Conservation (phyloP, 768 basidiomycete species). For the Leccinum uliginosum region DNA sequence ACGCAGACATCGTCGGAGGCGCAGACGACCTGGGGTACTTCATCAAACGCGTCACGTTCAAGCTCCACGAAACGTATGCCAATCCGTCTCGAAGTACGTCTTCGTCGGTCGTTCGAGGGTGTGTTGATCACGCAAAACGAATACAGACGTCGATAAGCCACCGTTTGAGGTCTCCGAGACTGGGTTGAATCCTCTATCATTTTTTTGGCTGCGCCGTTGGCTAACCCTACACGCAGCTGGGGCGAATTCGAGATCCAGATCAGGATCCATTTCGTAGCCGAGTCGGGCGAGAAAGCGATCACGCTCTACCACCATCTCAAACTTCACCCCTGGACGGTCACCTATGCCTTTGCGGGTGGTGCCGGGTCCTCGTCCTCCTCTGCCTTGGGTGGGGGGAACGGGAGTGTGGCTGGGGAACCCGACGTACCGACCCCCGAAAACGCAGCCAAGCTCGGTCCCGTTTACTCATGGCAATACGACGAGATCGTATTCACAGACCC, state of each 20-base stretch:
- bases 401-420: conserved; percentile 36
- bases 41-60: conserved; percentile 95
- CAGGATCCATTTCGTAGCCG: conserved; percentile 81
- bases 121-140: not conserved
- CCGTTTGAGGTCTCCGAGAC: conserved; percentile 97
- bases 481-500: conserved; percentile 97
- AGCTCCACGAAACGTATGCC: conserved; percentile 93
- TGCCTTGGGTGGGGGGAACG: not conserved
- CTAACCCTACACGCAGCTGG: conserved; percentile 54
- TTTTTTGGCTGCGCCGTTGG: not conserved
- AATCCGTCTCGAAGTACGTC: conserved; percentile 82
- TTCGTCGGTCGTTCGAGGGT: not conserved
- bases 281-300: conserved; percentile 89
- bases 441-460: conserved; percentile 66
- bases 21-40: conserved; percentile 89
- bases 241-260: conserved; percentile 98
- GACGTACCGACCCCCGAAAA: conserved; percentile 65
- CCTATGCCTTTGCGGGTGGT: conserved; percentile 21
- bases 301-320: conserved; percentile 91
- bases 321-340: conserved; percentile 80
- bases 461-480: conserved; percentile 98
- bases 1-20: conserved; percentile 78
- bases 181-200: conserved; percentile 50
- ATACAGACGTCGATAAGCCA: conserved; percentile 79
- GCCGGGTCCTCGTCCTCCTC: not conserved